Evolutionary conservation across 306 rosid genomes (phyloP).

Genomic region (Adenanthera pavonina): DNA sequence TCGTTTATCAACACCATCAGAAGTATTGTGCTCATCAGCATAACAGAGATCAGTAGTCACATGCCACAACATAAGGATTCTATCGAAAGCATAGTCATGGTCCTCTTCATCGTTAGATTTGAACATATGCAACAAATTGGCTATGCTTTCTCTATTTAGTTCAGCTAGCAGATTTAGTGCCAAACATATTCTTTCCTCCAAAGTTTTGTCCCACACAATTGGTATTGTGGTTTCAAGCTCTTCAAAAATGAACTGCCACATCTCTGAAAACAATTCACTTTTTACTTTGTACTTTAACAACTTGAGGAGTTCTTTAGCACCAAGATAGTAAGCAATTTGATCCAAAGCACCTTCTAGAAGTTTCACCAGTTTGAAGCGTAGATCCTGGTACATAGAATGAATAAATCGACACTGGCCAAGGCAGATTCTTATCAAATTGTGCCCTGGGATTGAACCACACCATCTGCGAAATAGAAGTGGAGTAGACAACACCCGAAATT

Average conservation of each 20-base stretch:
- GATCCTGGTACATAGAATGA: neutral
- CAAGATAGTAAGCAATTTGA: neutral
- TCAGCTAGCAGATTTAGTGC: neutral
- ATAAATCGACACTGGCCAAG: neutral
- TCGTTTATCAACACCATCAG: neutral
- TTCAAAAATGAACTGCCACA: slow-evolving; percentile 8
- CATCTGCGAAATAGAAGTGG: slow-evolving; percentile 31
- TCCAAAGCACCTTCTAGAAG: neutral
- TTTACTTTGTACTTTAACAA: slow-evolving; percentile 12
- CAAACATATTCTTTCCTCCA: neutral
- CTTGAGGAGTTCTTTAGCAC: neutral
- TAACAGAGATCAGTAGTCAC: slow-evolving; percentile 28
- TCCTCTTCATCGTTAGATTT: neutral
- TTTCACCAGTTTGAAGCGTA: neutral
- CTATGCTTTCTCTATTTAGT: neutral
- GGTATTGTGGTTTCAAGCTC: neutral
- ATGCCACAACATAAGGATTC: slow-evolving; percentile 3
- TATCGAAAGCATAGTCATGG: neutral
- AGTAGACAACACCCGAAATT: neutral
- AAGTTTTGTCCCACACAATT: too few relatives aligned
- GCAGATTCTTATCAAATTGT: neutral
- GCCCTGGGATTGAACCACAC: slow-evolving; percentile 35
- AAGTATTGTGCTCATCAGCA: neutral
- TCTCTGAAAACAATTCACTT: neutral
- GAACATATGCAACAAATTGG: neutral